Percentiles rank a stretch among this genome's conserved stretches.
These are phyloP conservation scores for Mucor plumbeus DNA, from an alignment of 371 early-diverging fungal species.

Conservation along the genomic window DNA sequence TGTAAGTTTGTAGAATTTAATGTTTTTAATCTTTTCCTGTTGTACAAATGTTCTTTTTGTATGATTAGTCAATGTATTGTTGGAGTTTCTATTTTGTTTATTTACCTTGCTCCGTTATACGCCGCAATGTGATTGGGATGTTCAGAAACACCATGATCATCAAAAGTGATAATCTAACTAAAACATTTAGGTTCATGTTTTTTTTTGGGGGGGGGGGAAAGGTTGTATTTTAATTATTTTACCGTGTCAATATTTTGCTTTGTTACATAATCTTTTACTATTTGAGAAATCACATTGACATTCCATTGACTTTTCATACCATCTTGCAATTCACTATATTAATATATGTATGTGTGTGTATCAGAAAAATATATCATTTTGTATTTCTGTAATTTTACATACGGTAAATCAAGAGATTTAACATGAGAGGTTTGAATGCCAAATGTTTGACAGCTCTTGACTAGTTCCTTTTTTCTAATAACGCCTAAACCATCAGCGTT, in stretches of 20 bases:
- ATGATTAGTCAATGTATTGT: too few species aligned
- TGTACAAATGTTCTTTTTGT: constrained; percentile 16
- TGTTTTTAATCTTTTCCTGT: background rate
- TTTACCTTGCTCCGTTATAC: constrained; percentile 79
- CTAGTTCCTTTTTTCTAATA: constrained; percentile 80
- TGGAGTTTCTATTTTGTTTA: background rate
- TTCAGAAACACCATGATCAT: constrained; percentile 88
- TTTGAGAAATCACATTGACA: constrained; percentile 57
- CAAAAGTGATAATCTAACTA: constrained; percentile 90
- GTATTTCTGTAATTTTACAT: constrained; percentile 33
- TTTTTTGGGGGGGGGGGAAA: background rate
- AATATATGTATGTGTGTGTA: too few species aligned
- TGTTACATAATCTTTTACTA: constrained; percentile 62
- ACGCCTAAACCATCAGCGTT: constrained; percentile 81
- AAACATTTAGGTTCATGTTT: background rate
- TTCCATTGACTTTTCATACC: constrained; percentile 79
- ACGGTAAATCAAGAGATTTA: constrained; percentile 73
- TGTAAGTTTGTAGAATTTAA: constrained; percentile 62
- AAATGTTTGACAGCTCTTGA: constrained; percentile 68
- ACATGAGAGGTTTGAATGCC: constrained; percentile 68
- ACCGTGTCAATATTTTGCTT: constrained; percentile 72
- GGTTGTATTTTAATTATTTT: constrained; percentile 13
- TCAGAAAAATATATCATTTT: background rate
- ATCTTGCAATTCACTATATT: constrained; percentile 73
- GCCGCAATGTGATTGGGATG: constrained; percentile 94